Evolutionary conservation across 208 protist species (phyloP).

Genomic region (Leishmania gerbilli): DNA sequence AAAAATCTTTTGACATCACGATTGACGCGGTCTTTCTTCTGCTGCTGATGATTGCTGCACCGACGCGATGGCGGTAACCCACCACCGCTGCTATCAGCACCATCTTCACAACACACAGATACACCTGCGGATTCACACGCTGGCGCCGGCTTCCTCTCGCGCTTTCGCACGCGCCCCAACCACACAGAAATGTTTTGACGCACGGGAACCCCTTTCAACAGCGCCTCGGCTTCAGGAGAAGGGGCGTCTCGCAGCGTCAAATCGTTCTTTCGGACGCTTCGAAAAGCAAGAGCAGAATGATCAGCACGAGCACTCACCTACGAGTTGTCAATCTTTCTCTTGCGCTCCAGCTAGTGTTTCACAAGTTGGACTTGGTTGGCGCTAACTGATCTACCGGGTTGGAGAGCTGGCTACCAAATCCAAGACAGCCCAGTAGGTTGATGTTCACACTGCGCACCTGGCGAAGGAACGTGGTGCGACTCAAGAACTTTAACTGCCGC

Average conservation of each 20-base stretch:
- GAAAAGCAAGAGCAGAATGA: not conserved
- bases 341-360: not conserved
- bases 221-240: not conserved
- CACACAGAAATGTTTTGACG: not conserved
- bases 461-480: slow-evolving; percentile 61
- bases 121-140: not conserved
- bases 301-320: not conserved
- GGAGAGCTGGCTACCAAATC: slow-evolving; percentile 37
- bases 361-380: slow-evolving; percentile 18
- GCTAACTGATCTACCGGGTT: not conserved
- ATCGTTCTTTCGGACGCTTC: not conserved
- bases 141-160: not conserved
- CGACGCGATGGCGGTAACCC: no score
- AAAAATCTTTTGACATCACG: no score
- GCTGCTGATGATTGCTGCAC: no score
- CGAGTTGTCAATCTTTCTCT: no score
- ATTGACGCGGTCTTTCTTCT: no score
- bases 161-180: not conserved
- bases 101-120: not conserved
- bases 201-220: not conserved
- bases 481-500: slow-evolving; percentile 46
- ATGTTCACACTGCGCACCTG: slow-evolving; percentile 70
- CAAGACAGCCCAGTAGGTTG: slow-evolving; percentile 74
- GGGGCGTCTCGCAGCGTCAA: not conserved
- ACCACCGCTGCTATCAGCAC: no score